Evolutionary conservation across 441 rosid genomes (phyloP), one percentile per base, ranked within the genome.

Genomic region (Mallotus japonicus): DNA sequence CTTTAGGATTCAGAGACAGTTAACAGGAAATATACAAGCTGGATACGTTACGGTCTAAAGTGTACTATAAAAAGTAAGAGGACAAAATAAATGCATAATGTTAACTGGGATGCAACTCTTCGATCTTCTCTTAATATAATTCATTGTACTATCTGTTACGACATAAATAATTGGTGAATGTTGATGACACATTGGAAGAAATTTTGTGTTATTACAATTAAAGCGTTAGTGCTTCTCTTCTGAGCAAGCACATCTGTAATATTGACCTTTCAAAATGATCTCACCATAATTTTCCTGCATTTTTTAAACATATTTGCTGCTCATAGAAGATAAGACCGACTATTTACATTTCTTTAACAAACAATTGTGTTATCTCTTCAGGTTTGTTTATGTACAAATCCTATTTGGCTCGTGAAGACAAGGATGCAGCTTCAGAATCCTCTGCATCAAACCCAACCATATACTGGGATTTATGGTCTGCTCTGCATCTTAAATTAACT

Each of bases 341-440:
- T 58, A 5, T 37, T 46, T 62, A 22, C 16, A 2, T 55, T 67
- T 49, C 6, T 14, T 57, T 19, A 13, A 62, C 42, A 50, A 71
- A 70, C 57, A 16, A 22, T 46, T 8, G 51, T 32, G 57, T 65
- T 50, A 11, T 59, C 61, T 73, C 76, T 64, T 75, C 85, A 92
- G 99, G 99, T 91, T 76, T 91, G 88, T 75, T 74, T 95, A 75
- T 95, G 95, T 85, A 91, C 98, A 67, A 91, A 92, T 85, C 96
- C 99, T 55, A 79, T 95, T 79, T 95, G 97, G 99, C 90, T 95
- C 53, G 87, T 95, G 69, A 95, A 92, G 83, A 95, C 99, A 61
- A 95, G 99, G 83, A 73, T 92, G 85, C 97, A 95, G 88, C 93
- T 95, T 79, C 99, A 91, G 84, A 86, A 81, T 77, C 96, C 94